A percentile compares a stretch with the other conserved stretches of the same genome.
Conservation (phyloP, 805 yeast genomes). For the Kurtzmaniella fragi region DNA sequence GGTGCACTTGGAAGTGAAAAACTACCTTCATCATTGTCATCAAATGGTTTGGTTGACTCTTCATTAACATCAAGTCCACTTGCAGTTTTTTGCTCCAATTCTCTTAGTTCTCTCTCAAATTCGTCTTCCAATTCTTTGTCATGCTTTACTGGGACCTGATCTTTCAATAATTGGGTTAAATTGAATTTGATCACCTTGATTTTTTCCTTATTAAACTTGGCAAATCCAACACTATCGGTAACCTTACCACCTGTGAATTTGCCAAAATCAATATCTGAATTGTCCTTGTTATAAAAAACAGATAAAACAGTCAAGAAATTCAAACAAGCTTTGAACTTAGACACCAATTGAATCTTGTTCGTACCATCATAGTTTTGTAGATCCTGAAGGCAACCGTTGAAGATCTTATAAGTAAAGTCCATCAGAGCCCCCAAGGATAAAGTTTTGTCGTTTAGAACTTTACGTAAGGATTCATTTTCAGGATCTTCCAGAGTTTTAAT, state of each 20-base stretch:
- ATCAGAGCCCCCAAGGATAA: conserved; percentile 31
- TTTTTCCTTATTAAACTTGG: conserved; percentile 24
- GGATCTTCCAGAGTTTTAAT: conserved; percentile 37
- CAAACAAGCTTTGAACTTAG: conserved; percentile 31
- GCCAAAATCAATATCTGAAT: conserved; percentile 25
- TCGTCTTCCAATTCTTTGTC: conserved; percentile 24
- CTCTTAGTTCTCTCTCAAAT: conserved; percentile 18
- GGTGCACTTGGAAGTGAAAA: conserved; percentile 3
- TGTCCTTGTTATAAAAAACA: conserved; percentile 17
- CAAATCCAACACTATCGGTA: conserved; percentile 17
- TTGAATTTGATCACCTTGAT: conserved; percentile 33
- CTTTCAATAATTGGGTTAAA: conserved; percentile 34
- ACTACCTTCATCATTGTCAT: conserved; percentile 1
- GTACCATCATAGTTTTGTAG: conserved; percentile 17
- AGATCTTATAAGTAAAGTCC: conserved; percentile 31
- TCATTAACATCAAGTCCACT: background rate
- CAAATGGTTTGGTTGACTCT: conserved; percentile 1
- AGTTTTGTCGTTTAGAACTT: conserved; percentile 54
- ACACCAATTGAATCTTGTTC: conserved; percentile 23
- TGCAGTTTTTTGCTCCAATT: conserved; percentile 4
- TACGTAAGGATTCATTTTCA: conserved; percentile 35
- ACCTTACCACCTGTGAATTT: conserved; percentile 33
- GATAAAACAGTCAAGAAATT: conserved; percentile 26
- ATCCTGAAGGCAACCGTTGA: conserved; percentile 26
- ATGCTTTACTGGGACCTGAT: conserved; percentile 21